phyloP scores from a whole-genome alignment of 371 early-diverging fungal genomes.

The Syncephalastrum monosporum region DNA sequence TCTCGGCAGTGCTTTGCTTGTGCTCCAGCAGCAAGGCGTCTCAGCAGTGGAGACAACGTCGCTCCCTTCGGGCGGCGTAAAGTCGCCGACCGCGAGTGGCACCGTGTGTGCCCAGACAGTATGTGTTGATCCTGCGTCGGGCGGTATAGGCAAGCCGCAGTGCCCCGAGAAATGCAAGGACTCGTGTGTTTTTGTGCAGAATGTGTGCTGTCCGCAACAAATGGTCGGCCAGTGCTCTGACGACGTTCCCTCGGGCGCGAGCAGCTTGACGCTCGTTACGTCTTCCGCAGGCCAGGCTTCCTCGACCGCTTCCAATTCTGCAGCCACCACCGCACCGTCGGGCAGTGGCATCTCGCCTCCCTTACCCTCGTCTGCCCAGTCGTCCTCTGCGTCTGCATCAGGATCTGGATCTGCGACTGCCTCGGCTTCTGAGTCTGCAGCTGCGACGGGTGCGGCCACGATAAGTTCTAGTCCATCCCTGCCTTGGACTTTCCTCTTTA shows the following conservation, averaged over 20 bases:
- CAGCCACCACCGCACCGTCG: too few species aligned
- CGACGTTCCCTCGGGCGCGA: not conserved
- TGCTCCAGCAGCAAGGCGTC: conserved; percentile 1
- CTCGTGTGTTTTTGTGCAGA: not conserved
- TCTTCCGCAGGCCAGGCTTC: too few species aligned
- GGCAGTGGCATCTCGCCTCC: not conserved
- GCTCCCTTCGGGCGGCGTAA: conserved; percentile 1
- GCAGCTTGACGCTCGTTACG: too few species aligned
- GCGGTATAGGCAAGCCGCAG: not conserved
- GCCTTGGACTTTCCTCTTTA: not conserved
- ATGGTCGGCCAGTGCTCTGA: conserved; percentile 2
- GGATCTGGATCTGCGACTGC: not conserved
- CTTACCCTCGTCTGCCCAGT: not conserved
- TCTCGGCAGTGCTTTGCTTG: not conserved
- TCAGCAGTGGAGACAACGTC: conserved; percentile 1
- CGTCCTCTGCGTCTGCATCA: not conserved
- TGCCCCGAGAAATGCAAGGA: conserved; percentile 8
- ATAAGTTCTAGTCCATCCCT: not conserved
- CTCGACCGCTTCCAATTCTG: too few species aligned
- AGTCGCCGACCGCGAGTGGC: not conserved
- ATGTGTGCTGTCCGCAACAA: conserved; percentile 6
- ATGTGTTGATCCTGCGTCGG: conserved; percentile 3
- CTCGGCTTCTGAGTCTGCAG: not conserved
- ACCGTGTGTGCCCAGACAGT: conserved; percentile 3
- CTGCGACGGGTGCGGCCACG: not conserved